Conservation (phyloP, 768 basidiomycete species). For the Hericium erinaceus region DNA sequence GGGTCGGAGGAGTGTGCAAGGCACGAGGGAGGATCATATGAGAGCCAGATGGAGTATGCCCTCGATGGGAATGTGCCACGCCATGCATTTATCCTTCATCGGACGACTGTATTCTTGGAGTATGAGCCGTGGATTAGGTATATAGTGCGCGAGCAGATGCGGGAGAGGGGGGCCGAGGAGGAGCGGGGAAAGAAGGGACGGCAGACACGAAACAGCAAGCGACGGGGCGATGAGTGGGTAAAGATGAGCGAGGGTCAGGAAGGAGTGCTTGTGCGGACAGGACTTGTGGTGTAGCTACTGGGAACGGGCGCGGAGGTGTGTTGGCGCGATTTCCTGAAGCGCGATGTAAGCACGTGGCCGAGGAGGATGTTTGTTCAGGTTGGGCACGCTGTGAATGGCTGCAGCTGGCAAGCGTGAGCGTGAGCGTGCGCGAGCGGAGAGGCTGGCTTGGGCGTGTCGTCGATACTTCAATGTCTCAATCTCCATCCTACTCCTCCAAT, state of each 20-base stretch:
- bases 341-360: neutral
- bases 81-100: conserved; percentile 23
- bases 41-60: conserved; percentile 24
- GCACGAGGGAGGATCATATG: neutral
- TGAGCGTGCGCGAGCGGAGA: no score
- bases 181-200: conserved; percentile 20
- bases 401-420: no score
- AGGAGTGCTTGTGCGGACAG: conserved; percentile 22
- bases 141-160: conserved; percentile 63
- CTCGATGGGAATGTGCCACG: conserved; percentile 39
- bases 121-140: conserved; percentile 59
- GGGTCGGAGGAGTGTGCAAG: neutral
- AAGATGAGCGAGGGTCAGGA: conserved; percentile 29
- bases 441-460: neutral
- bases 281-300: conserved; percentile 4
- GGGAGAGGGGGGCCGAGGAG: conserved; percentile 24
- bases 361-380: neutral
- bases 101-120: conserved; percentile 46
- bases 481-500: neutral
- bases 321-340: neutral
- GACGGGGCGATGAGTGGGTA: conserved; percentile 32
- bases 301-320: conserved; percentile 2
- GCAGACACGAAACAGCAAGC: conserved; percentile 50
- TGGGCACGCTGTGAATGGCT: neutral
- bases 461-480: neutral